Evolutionary conservation across 2,329 filamentous ascomycete species (phyloP).

Genomic region (Fusarium marasasianum): DNA sequence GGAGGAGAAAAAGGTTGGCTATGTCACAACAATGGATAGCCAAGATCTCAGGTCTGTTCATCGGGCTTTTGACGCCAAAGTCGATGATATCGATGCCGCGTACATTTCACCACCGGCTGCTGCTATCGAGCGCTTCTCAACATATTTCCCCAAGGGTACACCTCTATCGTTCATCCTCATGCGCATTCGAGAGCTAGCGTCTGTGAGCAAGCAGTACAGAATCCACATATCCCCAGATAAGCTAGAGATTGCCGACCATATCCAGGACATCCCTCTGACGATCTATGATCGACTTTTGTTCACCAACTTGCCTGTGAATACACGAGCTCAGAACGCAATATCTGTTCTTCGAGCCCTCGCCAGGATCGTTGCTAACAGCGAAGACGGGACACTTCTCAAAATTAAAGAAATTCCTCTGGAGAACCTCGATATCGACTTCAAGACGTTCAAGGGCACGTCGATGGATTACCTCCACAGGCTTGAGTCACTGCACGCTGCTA

Average conservation of each 20-base stretch:
- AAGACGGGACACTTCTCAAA: conserved; percentile 74
- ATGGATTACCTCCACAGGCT: conserved; percentile 72
- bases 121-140: conserved; percentile 78
- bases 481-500: conserved; percentile 80
- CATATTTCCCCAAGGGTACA: conserved; percentile 82
- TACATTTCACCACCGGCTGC: conserved; percentile 77
- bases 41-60: conserved; percentile 73
- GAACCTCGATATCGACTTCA: conserved; percentile 71
- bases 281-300: conserved; percentile 81
- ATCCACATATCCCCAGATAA: conserved; percentile 68
- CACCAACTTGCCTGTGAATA: conserved; percentile 72
- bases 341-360: conserved; percentile 72
- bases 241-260: conserved; percentile 74
- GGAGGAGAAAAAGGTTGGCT: conserved; percentile 64
- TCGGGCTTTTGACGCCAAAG: conserved; percentile 69
- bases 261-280: conserved; percentile 76
- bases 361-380: conserved; percentile 72
- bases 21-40: conserved; percentile 80
- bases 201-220: conserved; percentile 72
- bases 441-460: conserved; percentile 48
- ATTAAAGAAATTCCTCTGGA: conserved; percentile 77
- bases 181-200: conserved; percentile 75
- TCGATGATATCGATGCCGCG: conserved; percentile 73
- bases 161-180: conserved; percentile 86
- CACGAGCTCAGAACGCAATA: conserved; percentile 59